Percentiles rank a stretch among this genome's conserved stretches.
Conservation (phyloP, 495 filamentous ascomycete genomes). For the Xylaria venustula region DNA sequence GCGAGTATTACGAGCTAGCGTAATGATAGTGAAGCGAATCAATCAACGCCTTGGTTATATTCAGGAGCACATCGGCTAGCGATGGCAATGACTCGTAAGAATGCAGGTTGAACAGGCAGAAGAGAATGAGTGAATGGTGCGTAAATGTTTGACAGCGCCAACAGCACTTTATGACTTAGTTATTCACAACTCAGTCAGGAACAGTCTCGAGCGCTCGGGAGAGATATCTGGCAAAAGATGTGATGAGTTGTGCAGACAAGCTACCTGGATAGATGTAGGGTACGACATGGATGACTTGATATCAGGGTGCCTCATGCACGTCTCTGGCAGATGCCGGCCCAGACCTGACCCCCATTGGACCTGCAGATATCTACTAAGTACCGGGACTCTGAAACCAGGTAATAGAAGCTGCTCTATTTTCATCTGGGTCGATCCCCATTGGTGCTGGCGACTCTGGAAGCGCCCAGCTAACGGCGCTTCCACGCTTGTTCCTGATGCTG, state of each 20-base stretch:
- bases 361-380: constrained; percentile 1
- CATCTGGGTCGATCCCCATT: constrained; percentile 20
- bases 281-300: background rate
- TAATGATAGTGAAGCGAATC: background rate
- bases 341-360: constrained; percentile 25
- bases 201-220: background rate
- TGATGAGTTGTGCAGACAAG: background rate
- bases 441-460: constrained; percentile 21
- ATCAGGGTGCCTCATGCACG: constrained; percentile 19
- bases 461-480: constrained; percentile 27
- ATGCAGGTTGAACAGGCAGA: background rate
- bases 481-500: constrained; percentile 13
- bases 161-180: constrained; percentile 1
- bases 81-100: background rate
- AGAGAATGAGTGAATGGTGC: constrained; percentile 4
- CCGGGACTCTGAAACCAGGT: constrained; percentile 18
- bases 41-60: background rate
- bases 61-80: background rate
- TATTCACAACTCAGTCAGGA: background rate
- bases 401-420: constrained; percentile 22
- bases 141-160: constrained; percentile 7
- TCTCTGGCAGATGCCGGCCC: constrained; percentile 19
- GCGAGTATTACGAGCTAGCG: constrained; percentile 4
- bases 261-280: background rate
- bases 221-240: constrained; percentile 2